Conservation (phyloP, 805 yeast genomes). For the Suhomyces sp. region DNA sequence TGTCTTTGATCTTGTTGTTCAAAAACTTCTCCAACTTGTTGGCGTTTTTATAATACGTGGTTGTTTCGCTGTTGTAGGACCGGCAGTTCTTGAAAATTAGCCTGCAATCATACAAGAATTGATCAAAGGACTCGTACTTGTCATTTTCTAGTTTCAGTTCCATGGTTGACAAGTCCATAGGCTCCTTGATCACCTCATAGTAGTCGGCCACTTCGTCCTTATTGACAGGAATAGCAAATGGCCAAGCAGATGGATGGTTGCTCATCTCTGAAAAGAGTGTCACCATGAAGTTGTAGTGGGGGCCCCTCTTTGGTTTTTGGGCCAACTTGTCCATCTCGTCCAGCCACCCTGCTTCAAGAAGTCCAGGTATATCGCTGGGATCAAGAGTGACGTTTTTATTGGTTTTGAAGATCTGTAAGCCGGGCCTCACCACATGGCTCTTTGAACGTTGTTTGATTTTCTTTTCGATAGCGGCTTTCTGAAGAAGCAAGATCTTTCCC, state of each 20-base stretch:
- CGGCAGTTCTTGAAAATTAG: constrained; percentile 89
- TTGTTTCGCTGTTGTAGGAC: constrained; percentile 86
- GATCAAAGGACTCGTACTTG: constrained; percentile 85
- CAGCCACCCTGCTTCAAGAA: constrained; percentile 94
- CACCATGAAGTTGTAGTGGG: constrained; percentile 92
- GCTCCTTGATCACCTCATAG: constrained; percentile 93
- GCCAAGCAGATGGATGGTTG: constrained; percentile 97
- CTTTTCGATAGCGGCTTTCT: constrained; percentile 85
- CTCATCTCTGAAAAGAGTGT: constrained; percentile 83
- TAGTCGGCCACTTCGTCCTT: constrained; percentile 94
- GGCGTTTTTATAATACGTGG: constrained; percentile 95
- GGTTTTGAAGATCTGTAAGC: constrained; percentile 64
- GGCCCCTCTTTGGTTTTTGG: constrained; percentile 89
- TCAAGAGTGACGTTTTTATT: constrained; percentile 52
- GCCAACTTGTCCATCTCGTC: constrained; percentile 98
- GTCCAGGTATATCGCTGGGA: constrained; percentile 82
- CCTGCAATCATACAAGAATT: constrained; percentile 83
- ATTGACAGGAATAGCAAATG: constrained; percentile 90
- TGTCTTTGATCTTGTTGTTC: constrained; percentile 75
- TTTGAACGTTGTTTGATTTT: constrained; percentile 78
- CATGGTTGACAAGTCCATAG: constrained; percentile 97
- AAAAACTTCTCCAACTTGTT: constrained; percentile 89
- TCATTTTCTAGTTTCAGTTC: constrained; percentile 90
- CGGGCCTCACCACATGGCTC: constrained; percentile 79
- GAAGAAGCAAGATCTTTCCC: constrained; percentile 78